These are phyloP conservation scores for Diaporthe aspalathi DNA, from an alignment of 2,329 filamentous ascomycete species.

Conservation along the genomic window DNA sequence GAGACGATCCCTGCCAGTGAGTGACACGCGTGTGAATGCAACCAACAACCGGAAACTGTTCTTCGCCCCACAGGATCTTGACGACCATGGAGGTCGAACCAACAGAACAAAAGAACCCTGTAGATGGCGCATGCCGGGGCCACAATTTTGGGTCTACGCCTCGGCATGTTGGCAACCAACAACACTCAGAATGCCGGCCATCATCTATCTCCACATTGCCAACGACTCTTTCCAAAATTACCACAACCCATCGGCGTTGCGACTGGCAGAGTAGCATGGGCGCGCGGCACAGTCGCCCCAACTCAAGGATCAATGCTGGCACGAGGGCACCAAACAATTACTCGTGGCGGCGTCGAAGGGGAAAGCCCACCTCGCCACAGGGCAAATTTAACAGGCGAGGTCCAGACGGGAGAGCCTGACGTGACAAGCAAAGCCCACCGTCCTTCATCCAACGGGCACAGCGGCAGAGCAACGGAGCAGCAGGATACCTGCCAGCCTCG, in stretches of 20 bases:
- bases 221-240: conserved; percentile 13
- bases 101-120: conserved; percentile 16
- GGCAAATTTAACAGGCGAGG: conserved; percentile 2
- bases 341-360: neutral
- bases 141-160: conserved; percentile 7
- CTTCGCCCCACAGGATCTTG: neutral
- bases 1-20: neutral
- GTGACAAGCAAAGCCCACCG: neutral
- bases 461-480: neutral
- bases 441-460: neutral
- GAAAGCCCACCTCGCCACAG: neutral
- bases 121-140: conserved; percentile 2
- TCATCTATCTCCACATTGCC: conserved; percentile 22
- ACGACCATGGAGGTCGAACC: neutral
- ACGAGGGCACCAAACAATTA: neutral
- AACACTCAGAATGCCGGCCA: neutral
- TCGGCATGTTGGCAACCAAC: conserved; percentile 17
- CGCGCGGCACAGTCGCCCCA: conserved; percentile 17
- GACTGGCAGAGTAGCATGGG: conserved; percentile 9
- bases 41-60: neutral
- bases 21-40: neutral
- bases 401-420: neutral
- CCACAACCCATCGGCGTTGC: conserved; percentile 8
- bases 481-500: neutral
- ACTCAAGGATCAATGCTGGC: conserved; percentile 2